phyloP scores from a whole-genome alignment of 257 asterid species.

The Nicotiana tabacum region DNA sequence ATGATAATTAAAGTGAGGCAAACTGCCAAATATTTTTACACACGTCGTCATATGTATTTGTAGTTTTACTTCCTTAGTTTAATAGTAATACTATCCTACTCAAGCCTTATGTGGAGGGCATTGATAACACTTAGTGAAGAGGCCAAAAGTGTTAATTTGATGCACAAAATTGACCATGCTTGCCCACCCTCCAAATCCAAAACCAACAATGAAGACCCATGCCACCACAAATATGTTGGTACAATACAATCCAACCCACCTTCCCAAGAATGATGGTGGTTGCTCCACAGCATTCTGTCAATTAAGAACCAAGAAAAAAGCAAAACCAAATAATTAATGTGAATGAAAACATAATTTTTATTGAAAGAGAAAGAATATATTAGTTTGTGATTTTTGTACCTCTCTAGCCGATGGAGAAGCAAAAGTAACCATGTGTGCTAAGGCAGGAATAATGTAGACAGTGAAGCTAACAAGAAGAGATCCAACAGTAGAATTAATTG shows the following conservation, averaged over 20 bases:
- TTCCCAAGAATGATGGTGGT: slow-evolving; percentile 62
- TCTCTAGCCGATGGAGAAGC: slow-evolving; percentile 78
- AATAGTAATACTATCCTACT: neutral
- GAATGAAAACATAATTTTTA: too few species aligned
- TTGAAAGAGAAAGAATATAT: neutral
- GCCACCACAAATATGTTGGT: slow-evolving; percentile 67
- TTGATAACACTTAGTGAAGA: slow-evolving; percentile 78
- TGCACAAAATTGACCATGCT: slow-evolving; percentile 65
- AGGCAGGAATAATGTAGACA: slow-evolving; percentile 79
- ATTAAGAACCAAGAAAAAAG: neutral
- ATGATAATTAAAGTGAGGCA: neutral
- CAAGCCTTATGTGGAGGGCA: slow-evolving; percentile 43
- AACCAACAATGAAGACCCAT: slow-evolving; percentile 76
- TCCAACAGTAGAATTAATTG: slow-evolving; percentile 80
- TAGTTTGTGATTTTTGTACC: slow-evolving; percentile 28
- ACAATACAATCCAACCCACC: slow-evolving; percentile 63
- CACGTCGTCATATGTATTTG: neutral
- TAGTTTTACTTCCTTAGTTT: neutral
- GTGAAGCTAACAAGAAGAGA: slow-evolving; percentile 91
- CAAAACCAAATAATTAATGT: too few species aligned
- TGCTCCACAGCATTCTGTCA: slow-evolving; percentile 73
- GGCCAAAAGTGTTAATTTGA: slow-evolving; percentile 68
- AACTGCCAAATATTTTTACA: neutral
- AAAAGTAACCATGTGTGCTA: slow-evolving; percentile 85
- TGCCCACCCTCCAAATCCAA: slow-evolving; percentile 93